Base-by-base conservation (phyloP, 2,329 filamentous ascomycete genomes). In the Neopestalotiopsis rosae region DNA sequence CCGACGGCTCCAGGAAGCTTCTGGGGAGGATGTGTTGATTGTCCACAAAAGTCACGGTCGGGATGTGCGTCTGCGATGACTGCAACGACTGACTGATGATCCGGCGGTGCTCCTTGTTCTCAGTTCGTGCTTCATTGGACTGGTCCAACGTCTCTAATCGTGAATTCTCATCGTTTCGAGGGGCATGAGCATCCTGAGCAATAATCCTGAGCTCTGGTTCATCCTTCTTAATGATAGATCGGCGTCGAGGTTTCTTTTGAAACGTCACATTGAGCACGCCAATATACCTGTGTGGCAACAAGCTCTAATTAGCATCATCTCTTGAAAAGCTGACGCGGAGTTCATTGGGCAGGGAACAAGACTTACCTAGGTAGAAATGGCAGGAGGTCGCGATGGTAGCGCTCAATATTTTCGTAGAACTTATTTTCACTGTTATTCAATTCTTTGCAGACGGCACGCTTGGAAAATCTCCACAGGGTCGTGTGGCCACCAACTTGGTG, bases 401-500 rank as follows among this genome's bases (percentile, higher is more conserved):
- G 90, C 83, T 99, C 96, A 75, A 98, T 94, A 67, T 92, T 96
- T 81, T 99, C 96, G 80, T 99, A 99, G 79, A 99, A 99, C 81
- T 97, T 94, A 81, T 99, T 99, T 79, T 99, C 96, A 76, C 95
- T 89, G 79, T 97, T 99, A 80, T 97, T 99, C 77, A 99, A 88
- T 82, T 98, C 94, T 82, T 99, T 99, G 86, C 96, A 99, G 12
- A 99, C 95, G 68, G 96, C 96, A 75, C 95, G 90, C 73, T 94
- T 91, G 20, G 96, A 98, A 78, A 99, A 98, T 57, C 95, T 92
- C 88, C 97, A 99, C 45, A 99, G 88, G 0, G 95, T 98, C 6
- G 94, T 98, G 79, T 99, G 96, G 0, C 96, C 96, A 69, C 96
- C 96, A 67, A 99, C 96, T 81, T 99, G 96, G 81, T 99, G 96